Percentiles rank a stretch among this genome's conserved stretches.
Conservation (phyloP, 768 basidiomycete species). For the Austroboletus festivus region DNA sequence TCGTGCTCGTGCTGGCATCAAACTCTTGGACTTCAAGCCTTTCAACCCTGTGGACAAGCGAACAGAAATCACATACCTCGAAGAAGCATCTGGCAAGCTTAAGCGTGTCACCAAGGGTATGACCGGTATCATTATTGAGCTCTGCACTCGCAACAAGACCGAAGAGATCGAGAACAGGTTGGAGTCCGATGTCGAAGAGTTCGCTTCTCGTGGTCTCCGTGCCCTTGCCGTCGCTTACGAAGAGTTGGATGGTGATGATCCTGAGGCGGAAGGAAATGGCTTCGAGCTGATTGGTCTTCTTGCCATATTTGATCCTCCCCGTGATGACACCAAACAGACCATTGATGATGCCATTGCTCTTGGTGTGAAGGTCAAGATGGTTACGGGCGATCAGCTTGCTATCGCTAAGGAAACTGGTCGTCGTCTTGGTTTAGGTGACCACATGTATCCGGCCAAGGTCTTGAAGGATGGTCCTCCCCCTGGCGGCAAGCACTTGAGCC, state of each 20-base stretch:
- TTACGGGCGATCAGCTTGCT: conserved; percentile 99
- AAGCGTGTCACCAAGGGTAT: conserved; percentile 99
- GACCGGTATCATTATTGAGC: conserved; percentile 98
- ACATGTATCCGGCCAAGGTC: conserved; percentile 99
- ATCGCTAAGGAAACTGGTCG: conserved; percentile 99
- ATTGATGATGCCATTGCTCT: conserved; percentile 95
- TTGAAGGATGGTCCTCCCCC: conserved; percentile 93
- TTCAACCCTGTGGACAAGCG: conserved; percentile 99
- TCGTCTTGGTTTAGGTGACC: conserved; percentile 95
- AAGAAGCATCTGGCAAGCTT: conserved; percentile 90
- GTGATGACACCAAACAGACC: conserved; percentile 97
- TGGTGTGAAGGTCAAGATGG: conserved; percentile 99
- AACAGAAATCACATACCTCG: conserved; percentile 97
- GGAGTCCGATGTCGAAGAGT: conserved; percentile 95
- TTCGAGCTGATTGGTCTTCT: conserved; percentile 97
- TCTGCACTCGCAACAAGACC: conserved; percentile 97
- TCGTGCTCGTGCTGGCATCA: conserved; percentile 88
- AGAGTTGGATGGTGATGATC: conserved; percentile 81
- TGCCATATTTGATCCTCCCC: conserved; percentile 96
- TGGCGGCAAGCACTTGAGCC: conserved; percentile 73
- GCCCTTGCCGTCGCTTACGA: conserved; percentile 93
- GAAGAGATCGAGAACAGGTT: conserved; percentile 87
- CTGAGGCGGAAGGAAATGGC: conserved; percentile 88
- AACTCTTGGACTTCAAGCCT: conserved; percentile 97
- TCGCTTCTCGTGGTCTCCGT: conserved; percentile 92